Conservation (phyloP, 2,329 filamentous ascomycete species). For the Fusarium ramigenum region DNA sequence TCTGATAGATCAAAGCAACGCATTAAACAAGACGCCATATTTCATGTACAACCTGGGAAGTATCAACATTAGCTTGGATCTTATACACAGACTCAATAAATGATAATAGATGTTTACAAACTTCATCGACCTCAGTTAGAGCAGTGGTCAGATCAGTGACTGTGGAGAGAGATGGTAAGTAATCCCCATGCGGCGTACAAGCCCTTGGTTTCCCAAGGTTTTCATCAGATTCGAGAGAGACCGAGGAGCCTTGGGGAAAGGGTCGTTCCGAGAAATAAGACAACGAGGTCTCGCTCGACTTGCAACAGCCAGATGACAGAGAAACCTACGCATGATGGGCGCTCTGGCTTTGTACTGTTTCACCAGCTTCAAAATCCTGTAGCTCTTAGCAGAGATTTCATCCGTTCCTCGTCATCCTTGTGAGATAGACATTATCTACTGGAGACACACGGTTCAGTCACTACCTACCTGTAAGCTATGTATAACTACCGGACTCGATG, state of each 20-base stretch:
- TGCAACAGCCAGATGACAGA: neutral
- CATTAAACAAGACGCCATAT: neutral
- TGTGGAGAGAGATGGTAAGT: neutral
- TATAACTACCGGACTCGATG: neutral
- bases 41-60: neutral
- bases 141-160: neutral
- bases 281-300: neutral
- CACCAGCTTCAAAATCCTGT: neutral
- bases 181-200: slow-evolving; percentile 61
- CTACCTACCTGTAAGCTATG: neutral
- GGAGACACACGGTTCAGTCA: neutral
- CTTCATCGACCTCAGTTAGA: neutral
- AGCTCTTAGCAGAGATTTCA: neutral
- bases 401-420: slow-evolving; percentile 5
- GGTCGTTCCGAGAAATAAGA: slow-evolving; percentile 53
- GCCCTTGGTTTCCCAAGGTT: slow-evolving; percentile 58
- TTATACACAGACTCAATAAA: neutral
- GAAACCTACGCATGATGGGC: neutral
- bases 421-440: neutral
- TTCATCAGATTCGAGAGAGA: slow-evolving; percentile 57
- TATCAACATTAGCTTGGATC: neutral
- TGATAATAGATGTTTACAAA: neutral
- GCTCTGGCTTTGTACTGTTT: neutral
- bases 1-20: neutral
- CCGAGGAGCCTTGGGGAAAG: slow-evolving; percentile 63